Evolutionary conservation across 768 basidiomycete species (phyloP), one percentile per base, ranked within the genome.

Genomic region (Mycena chlorophos): DNA sequence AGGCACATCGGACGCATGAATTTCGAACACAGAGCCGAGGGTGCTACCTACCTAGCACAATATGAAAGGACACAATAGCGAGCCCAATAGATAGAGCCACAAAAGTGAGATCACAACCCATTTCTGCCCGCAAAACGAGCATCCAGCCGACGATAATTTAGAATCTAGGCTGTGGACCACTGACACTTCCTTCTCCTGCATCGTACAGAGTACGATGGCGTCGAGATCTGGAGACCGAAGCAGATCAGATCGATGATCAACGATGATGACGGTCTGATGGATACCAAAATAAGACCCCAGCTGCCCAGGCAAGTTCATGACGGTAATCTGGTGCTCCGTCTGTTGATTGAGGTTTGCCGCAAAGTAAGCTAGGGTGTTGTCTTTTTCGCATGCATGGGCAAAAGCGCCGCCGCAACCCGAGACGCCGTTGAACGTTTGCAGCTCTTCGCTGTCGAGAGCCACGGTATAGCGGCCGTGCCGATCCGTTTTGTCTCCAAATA

Each of bases 391-490:
- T 22, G 57, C 55, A 19, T 58, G 55, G 17, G 53, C 57, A 16
- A 62, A 62, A 4, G 42, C 58, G 3, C 61, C 61, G 27, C 61
- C 61, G 55, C 61, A 62, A 0, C 61, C 61, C 0, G 61, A 62
- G 51, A 62, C 57, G 38, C 61, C 61, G 52, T 62, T 54, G 55
- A 59, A 59, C 12, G 50, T 52, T 22, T 38, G 3, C 23, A 48
- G 55, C 2, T 54, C 30, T 29, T 22, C 26, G 25, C 42, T 20
- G 49, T 67, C 65, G 31, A 66, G 54, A 1, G 43, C 22, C n/a
- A 66, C 63, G 28, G 57, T 58, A 51, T 62, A 67, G 27, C 56
- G 43, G 20, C 66, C 60, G 43, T 67, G 65, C 19, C 65, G 55
- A 42, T 57, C 56, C 19, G 59, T 62, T 45, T 64, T 64, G 31